Percentiles rank a stretch among this genome's conserved stretches.
Conservation (phyloP, 768 basidiomycete species). For the Sutorius australiensis region DNA sequence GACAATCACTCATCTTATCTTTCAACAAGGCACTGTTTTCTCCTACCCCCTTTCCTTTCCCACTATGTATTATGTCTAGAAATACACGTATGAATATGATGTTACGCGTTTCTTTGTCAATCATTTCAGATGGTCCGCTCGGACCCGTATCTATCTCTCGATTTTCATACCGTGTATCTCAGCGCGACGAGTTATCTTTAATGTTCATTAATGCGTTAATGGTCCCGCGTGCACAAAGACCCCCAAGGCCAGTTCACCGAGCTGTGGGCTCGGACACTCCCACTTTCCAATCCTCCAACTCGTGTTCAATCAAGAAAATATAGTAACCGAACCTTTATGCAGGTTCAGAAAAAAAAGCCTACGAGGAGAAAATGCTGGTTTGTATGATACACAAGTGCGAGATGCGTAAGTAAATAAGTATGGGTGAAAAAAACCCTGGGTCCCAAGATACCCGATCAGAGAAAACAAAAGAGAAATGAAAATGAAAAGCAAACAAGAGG, state of each 20-base stretch:
- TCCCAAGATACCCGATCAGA: conserved; percentile 7
- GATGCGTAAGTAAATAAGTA: conserved; percentile 23
- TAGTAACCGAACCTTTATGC: too few relatives aligned
- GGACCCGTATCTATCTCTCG: not conserved
- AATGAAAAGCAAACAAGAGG: not conserved
- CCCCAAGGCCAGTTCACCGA: not conserved
- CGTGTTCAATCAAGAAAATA: not conserved
- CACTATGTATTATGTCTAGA: not conserved
- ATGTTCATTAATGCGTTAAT: conserved; percentile 7
- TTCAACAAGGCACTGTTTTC: not conserved
- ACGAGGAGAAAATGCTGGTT: conserved; percentile 1
- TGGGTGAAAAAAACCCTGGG: not conserved
- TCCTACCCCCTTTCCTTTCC: not conserved
- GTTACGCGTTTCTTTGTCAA: not conserved
- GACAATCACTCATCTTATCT: not conserved
- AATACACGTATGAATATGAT: not conserved
- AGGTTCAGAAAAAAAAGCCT: not conserved
- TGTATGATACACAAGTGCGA: conserved; percentile 15
- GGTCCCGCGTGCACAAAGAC: not conserved
- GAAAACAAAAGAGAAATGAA: not conserved
- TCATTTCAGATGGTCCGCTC: not conserved
- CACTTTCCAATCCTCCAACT: not conserved
- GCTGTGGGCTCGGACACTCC: too few relatives aligned
- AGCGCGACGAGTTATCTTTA: not conserved
- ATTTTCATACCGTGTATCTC: not conserved